phyloP scores from a whole-genome alignment of 2,329 filamentous ascomycete species.

The Neonectria ditissima region DNA sequence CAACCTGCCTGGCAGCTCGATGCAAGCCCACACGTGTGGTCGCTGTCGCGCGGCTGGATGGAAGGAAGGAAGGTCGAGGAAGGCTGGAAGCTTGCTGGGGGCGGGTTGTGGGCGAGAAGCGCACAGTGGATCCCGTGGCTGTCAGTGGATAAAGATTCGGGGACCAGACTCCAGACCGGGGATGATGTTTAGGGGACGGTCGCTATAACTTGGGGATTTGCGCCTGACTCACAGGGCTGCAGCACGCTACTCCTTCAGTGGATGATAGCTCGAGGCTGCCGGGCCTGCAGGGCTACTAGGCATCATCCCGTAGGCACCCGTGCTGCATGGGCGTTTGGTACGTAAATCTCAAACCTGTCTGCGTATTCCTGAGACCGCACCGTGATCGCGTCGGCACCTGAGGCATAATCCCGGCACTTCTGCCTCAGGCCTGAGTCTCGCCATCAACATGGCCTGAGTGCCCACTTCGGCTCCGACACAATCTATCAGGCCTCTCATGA shows the following conservation, averaged over 20 bases:
- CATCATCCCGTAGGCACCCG: not conserved
- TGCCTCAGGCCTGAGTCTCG: slow-evolving; percentile 49
- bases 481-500: slow-evolving; percentile 30
- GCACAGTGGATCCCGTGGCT: slow-evolving; percentile 6
- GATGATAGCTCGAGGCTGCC: slow-evolving; percentile 1
- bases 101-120: slow-evolving; percentile 1
- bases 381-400: slow-evolving; percentile 27
- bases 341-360: slow-evolving; percentile 42
- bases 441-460: slow-evolving; percentile 38
- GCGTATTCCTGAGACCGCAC: slow-evolving; percentile 36
- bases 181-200: slow-evolving; percentile 16
- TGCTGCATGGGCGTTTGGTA: slow-evolving; percentile 10
- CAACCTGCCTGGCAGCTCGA: slow-evolving; percentile 1
- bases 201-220: slow-evolving; percentile 18
- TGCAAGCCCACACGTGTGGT: slow-evolving; percentile 16
- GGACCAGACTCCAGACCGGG: slow-evolving; percentile 15
- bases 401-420: slow-evolving; percentile 32
- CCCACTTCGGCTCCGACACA: slow-evolving; percentile 24
- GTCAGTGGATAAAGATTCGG: slow-evolving; percentile 25
- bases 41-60: slow-evolving; percentile 14
- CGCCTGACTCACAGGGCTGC: slow-evolving; percentile 20
- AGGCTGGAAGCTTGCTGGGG: slow-evolving; percentile 24
- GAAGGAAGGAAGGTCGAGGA: slow-evolving; percentile 8
- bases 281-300: slow-evolving; percentile 1
- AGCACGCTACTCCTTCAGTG: slow-evolving; percentile 11